phyloP scores from a whole-genome alignment of 371 early-diverging fungal genomes.

The Phascolomyces articulosus region DNA sequence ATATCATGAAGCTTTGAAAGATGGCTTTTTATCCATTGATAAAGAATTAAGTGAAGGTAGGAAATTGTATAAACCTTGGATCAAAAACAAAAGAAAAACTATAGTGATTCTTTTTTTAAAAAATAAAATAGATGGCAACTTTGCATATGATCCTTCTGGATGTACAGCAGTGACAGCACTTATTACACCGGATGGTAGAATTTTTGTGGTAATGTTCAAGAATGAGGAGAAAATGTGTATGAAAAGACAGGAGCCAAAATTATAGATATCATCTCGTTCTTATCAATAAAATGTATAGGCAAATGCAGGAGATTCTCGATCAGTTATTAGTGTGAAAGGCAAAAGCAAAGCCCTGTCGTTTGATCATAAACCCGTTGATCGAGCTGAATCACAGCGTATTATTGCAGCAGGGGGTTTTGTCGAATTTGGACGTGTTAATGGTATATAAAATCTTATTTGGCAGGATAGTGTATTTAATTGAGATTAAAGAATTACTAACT shows the following conservation, averaged over 20 bases:
- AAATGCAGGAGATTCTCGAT: conserved; percentile 96
- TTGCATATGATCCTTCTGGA: conserved; percentile 83
- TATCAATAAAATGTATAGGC: conserved; percentile 44
- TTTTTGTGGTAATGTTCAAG: conserved; percentile 30
- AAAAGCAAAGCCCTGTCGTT: conserved; percentile 76
- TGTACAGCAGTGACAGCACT: conserved; percentile 88
- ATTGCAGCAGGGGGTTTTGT: conserved; percentile 93
- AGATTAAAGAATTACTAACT: neutral
- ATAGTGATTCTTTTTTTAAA: neutral
- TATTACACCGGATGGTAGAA: conserved; percentile 38
- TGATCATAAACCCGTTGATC: conserved; percentile 94
- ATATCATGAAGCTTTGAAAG: conserved; percentile 75
- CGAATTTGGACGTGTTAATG: conserved; percentile 96
- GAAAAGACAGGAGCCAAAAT: too few relatives aligned
- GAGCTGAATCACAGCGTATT: conserved; percentile 85
- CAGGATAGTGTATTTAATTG: neutral
- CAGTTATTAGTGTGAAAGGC: conserved; percentile 81
- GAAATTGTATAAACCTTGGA: neutral
- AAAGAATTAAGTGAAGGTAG: conserved; percentile 76
- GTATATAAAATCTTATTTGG: conserved; percentile 38
- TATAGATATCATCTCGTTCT: too few relatives aligned
- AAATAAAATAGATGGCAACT: conserved; percentile 61
- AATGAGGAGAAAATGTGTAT: too few relatives aligned
- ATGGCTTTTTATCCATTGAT: conserved; percentile 85
- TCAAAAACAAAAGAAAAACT: neutral